phyloP scores from a whole-genome alignment of 176 grass and related monocot species.

The Oryza brachyantha region DNA sequence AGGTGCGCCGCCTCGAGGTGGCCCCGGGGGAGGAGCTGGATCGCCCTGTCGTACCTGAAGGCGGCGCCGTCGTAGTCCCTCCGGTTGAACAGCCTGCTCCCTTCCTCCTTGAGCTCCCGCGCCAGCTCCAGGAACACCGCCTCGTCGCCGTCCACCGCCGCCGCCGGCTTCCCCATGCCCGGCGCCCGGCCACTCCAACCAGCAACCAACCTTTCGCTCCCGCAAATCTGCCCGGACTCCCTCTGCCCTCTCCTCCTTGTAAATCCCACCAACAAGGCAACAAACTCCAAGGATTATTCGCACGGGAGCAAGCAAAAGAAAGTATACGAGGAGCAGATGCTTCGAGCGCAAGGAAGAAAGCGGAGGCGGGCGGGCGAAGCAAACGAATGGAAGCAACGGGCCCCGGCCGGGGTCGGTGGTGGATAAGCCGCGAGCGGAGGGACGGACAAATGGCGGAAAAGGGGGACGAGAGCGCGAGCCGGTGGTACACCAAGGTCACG shows the following conservation, averaged over 20 bases:
- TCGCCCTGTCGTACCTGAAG: slow-evolving; percentile 63
- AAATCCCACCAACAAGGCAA: slow-evolving; percentile 1
- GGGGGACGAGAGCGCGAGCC: no score
- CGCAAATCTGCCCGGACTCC: not conserved
- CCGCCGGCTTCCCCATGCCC: slow-evolving; percentile 48
- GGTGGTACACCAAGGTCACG: not conserved
- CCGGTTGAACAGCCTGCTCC: slow-evolving; percentile 54
- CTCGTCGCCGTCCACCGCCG: slow-evolving; percentile 39
- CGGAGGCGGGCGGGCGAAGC: not conserved
- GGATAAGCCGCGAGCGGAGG: slow-evolving; percentile 10
- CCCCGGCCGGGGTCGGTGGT: no score
- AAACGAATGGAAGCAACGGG: not conserved
- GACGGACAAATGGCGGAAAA: slow-evolving; percentile 38
- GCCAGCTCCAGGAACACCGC: slow-evolving; percentile 55
- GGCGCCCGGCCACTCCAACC: not conserved
- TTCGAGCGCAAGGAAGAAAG: slow-evolving; percentile 15
- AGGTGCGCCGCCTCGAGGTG: slow-evolving; percentile 46
- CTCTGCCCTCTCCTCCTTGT: no score
- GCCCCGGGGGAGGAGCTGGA: slow-evolving; percentile 45
- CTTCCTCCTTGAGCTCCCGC: slow-evolving; percentile 53
- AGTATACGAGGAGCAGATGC: not conserved
- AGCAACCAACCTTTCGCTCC: not conserved
- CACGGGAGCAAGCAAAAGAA: not conserved
- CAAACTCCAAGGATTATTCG: not conserved
- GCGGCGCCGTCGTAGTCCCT: slow-evolving; percentile 56